Conservation (phyloP, 2,329 filamentous ascomycete species). For the Phaeomoniella chlamydospora region DNA sequence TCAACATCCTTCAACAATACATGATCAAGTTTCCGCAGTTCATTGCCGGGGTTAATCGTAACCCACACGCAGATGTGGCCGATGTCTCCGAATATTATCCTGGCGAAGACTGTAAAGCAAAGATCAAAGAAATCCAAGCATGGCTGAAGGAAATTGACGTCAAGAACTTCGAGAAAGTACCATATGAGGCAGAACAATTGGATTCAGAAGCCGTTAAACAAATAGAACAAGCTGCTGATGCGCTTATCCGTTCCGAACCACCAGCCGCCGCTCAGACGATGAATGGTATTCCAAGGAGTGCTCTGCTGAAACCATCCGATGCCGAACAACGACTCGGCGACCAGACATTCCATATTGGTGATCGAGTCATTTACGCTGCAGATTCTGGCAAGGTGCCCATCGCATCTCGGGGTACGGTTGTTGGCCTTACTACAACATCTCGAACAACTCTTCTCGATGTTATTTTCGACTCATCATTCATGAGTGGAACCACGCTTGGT, state of each 20-base stretch:
- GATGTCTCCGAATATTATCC: conserved; percentile 77
- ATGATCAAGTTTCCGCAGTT: conserved; percentile 94
- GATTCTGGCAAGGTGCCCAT: conserved; percentile 92
- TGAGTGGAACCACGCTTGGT: conserved; percentile 87
- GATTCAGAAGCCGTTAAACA: conserved; percentile 77
- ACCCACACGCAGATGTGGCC: conserved; percentile 74
- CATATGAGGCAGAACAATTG: conserved; percentile 87
- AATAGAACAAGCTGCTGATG: conserved; percentile 64
- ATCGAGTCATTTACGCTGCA: conserved; percentile 84
- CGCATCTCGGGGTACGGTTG: conserved; percentile 80
- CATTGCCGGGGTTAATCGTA: conserved; percentile 72
- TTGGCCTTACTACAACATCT: conserved; percentile 79
- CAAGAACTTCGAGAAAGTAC: conserved; percentile 88
- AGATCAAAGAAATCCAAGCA: conserved; percentile 82
- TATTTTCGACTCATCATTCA: conserved; percentile 87
- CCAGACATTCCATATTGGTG: conserved; percentile 71
- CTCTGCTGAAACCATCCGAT: conserved; percentile 82
- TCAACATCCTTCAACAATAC: conserved; percentile 70
- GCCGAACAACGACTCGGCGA: conserved; percentile 84
- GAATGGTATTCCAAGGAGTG: conserved; percentile 68
- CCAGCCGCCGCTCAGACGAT: conserved; percentile 53
- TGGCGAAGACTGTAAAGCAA: conserved; percentile 51
- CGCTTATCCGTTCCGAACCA: conserved; percentile 36
- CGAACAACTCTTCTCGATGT: conserved; percentile 75
- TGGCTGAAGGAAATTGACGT: conserved; percentile 90